Percentiles rank a stretch among this genome's conserved stretches.
Evolutionary conservation across 2,329 filamentous ascomycete genomes (phyloP).

Genomic region (Hymenoscyphus scutula): DNA sequence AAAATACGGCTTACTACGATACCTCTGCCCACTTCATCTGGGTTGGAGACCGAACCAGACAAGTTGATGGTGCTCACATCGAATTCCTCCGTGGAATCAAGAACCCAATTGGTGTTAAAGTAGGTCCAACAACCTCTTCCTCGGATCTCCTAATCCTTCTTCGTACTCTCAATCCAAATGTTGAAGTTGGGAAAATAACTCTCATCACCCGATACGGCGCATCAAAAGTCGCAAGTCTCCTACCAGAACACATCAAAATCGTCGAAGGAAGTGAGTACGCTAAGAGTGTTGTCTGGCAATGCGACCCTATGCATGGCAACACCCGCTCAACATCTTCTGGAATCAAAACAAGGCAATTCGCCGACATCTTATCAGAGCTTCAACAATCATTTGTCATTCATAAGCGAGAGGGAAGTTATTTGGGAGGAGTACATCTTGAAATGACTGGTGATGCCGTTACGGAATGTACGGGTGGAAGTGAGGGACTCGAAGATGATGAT

Average conservation of each 20-base stretch:
- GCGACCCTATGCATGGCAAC: slow-evolving; percentile 97
- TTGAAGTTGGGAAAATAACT: slow-evolving; percentile 89
- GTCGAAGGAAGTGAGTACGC: slow-evolving; percentile 75
- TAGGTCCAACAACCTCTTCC: slow-evolving; percentile 79
- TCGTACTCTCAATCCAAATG: slow-evolving; percentile 76
- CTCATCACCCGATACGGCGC: slow-evolving; percentile 95
- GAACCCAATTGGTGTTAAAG: slow-evolving; percentile 95
- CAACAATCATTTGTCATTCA: slow-evolving; percentile 82
- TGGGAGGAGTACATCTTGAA: slow-evolving; percentile 93
- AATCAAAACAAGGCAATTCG: slow-evolving; percentile 90
- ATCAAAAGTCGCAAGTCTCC: slow-evolving; percentile 67
- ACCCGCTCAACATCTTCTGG: slow-evolving; percentile 67
- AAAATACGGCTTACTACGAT: slow-evolving; percentile 69
- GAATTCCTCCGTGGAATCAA: slow-evolving; percentile 96
- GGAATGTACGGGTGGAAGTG: slow-evolving; percentile 89
- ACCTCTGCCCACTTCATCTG: slow-evolving; percentile 96
- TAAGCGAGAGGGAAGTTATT: slow-evolving; percentile 75
- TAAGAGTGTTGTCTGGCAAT: slow-evolving; percentile 84
- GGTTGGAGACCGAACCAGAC: slow-evolving; percentile 95
- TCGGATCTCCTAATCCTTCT: slow-evolving; percentile 77
- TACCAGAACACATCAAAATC: slow-evolving; percentile 83
- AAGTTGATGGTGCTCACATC: slow-evolving; percentile 89
- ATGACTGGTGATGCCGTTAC: slow-evolving; percentile 95
- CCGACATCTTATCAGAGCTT: slow-evolving; percentile 84
- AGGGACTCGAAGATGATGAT: slow-evolving; percentile 83